Evolutionary conservation across 2,329 filamentous ascomycete genomes (phyloP), one percentile per base, ranked within the genome.

Genomic region (Sarocladium kiliense): DNA sequence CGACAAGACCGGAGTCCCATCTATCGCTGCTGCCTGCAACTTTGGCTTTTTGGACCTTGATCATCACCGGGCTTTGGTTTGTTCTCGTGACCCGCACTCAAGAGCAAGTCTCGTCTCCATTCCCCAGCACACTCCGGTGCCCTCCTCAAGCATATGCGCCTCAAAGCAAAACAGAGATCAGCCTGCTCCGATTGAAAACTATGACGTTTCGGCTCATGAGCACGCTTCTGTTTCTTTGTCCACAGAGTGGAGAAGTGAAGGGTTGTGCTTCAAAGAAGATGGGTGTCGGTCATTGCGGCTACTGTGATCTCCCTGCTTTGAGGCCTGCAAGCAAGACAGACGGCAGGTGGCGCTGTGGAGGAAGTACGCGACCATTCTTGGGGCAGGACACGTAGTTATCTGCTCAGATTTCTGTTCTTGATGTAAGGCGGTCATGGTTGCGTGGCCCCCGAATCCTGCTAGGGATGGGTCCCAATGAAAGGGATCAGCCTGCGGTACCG

Each of bases 1-100:
- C 47, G 42, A 54, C 34, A 41, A 34, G 23, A 50, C 36, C 37
- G n/a, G 14, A 34, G 32, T 53, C 39, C 41, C 54, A 34, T 42
- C 47, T 54, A 55, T 45, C 62, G 69, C 70, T 72, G 71, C 66
- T 78, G 74, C 65, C 76, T 79, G 74, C 76, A 79, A 79, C 76
- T 79, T 79, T 79, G 77, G 77, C 77, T 79, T 78, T 77, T 79
- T 78, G 77, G 77, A 74, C 70, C 63, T 67, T 74, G 62, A 71
- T 79, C 77, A 79, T 79, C 77, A 79, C 68, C 59, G 75, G 75
- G 75, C 65, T 55, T 37, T 30, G 10, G 12, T 39, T 16, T 44
- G 39, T 32, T 56, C 47, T 34, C 23, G 45, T 49, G 12, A 30
- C 45, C 37, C 50, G 50, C 61, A 49, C 44, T 10, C 21, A 21